phyloP scores from a whole-genome alignment of 2,329 filamentous ascomycete genomes.

The Didymella pomorum region DNA sequence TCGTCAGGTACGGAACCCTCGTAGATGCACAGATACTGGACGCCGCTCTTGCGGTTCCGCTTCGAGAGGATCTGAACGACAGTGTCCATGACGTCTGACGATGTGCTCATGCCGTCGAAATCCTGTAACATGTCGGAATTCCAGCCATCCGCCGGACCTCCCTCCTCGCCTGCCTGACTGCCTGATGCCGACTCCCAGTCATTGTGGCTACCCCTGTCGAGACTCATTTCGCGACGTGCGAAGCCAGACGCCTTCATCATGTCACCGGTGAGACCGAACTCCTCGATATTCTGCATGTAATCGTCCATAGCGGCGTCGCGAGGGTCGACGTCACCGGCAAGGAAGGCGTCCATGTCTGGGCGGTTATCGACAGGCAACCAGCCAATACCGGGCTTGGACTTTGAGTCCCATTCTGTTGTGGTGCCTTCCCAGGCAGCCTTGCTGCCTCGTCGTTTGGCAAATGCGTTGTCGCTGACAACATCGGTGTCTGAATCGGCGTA shows the following conservation, averaged over 20 bases:
- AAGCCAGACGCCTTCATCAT: constrained; percentile 37
- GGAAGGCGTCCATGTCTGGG: constrained; percentile 33
- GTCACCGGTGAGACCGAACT: constrained; percentile 52
- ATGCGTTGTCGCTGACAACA: constrained; percentile 31
- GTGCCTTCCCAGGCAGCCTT: constrained; percentile 43
- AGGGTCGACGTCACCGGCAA: constrained; percentile 31
- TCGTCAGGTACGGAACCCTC: constrained; percentile 55
- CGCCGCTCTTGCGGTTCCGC: constrained; percentile 54
- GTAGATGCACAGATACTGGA: constrained; percentile 63
- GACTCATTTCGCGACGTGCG: constrained; percentile 45
- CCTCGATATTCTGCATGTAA: constrained; percentile 73
- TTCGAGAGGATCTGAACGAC: constrained; percentile 57
- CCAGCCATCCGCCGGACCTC: constrained; percentile 49
- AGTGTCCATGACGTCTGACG: constrained; percentile 55
- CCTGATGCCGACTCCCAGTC: constrained; percentile 40
- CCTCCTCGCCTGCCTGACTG: constrained; percentile 20
- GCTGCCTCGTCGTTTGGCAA: constrained; percentile 37
- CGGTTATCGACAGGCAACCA: constrained; percentile 41
- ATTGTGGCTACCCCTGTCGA: constrained; percentile 43
- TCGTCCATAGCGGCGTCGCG: constrained; percentile 63
- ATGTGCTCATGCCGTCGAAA: constrained; percentile 60
- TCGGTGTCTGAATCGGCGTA: constrained; percentile 36
- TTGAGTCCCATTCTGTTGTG: constrained; percentile 42
- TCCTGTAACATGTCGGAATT: constrained; percentile 56
- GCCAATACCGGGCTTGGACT: constrained; percentile 48